These are phyloP conservation scores for Fusarium virguliforme DNA, from an alignment of 2,329 filamentous ascomycete species.

Conservation along the genomic window DNA sequence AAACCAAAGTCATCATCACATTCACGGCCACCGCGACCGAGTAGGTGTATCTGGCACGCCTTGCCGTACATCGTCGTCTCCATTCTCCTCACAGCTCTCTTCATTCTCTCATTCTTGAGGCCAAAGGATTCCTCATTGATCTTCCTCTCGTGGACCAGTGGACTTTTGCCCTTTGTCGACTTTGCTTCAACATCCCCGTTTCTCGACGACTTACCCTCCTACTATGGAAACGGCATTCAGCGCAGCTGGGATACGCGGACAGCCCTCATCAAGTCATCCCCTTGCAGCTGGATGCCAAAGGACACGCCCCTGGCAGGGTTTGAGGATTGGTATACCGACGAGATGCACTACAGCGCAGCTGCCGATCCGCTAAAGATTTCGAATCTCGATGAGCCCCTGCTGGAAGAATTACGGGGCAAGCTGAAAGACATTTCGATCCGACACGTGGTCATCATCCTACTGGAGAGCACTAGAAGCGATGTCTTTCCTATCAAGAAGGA, in stretches of 20 bases:
- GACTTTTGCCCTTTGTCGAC: conserved; percentile 56
- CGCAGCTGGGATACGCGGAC: conserved; percentile 50
- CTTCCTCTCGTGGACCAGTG: conserved; percentile 57
- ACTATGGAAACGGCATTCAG: conserved; percentile 50
- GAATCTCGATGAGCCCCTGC: conserved; percentile 56
- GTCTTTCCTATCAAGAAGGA: conserved; percentile 63
- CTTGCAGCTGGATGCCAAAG: conserved; percentile 49
- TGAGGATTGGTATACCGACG: conserved; percentile 48
- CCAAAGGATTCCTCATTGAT: conserved; percentile 54
- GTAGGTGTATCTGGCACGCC: conserved; percentile 22
- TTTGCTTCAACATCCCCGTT: conserved; percentile 53
- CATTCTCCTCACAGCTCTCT: conserved; percentile 49
- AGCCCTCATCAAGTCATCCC: conserved; percentile 45
- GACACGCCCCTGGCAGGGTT: conserved; percentile 43
- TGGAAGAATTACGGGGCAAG: conserved; percentile 49
- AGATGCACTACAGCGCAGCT: conserved; percentile 55
- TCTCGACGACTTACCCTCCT: conserved; percentile 47
- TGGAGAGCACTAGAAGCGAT: conserved; percentile 64
- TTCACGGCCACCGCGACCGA: not conserved
- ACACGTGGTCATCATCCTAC: conserved; percentile 62
- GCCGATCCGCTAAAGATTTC: conserved; percentile 61
- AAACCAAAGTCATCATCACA: conserved; percentile 14
- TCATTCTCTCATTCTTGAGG: conserved; percentile 47
- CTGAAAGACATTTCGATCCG: conserved; percentile 57
- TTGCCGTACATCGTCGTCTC: conserved; percentile 45